Evolutionary conservation across 331 rosid genomes (phyloP).

Genomic region (Telfairia occidentalis): DNA sequence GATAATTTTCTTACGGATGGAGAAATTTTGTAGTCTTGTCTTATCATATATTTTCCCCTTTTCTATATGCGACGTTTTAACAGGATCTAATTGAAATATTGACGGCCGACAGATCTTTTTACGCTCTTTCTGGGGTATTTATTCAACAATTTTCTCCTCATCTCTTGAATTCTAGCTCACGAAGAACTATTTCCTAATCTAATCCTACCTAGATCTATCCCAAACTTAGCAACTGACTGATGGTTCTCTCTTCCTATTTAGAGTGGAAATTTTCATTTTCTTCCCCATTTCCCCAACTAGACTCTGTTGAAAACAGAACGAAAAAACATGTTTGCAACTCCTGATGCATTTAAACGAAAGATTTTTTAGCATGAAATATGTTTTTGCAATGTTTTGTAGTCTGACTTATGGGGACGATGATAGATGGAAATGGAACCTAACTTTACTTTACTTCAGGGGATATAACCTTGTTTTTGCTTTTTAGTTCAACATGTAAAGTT

Average conservation of each 20-base stretch:
- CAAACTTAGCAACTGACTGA: not conserved
- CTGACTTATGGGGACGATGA: not conserved
- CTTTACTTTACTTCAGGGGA: no score
- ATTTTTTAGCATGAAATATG: not conserved
- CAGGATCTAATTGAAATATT: slow-evolving; percentile 2
- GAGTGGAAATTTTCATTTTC: not conserved
- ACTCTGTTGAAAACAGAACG: not conserved
- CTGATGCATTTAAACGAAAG: not conserved
- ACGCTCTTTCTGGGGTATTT: not conserved
- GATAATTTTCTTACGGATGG: not conserved
- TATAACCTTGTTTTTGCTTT: no score
- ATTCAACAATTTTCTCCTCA: not conserved
- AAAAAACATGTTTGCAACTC: not conserved
- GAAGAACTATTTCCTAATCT: not conserved
- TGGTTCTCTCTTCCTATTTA: not conserved
- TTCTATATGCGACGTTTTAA: not conserved
- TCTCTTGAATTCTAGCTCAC: not conserved
- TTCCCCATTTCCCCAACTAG: not conserved
- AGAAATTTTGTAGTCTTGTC: slow-evolving; percentile 12
- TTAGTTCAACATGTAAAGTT: no score
- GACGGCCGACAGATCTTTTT: not conserved
- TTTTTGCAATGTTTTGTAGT: not conserved
- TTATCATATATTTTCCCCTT: not conserved
- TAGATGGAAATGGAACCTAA: not conserved
- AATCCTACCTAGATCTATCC: not conserved